These are phyloP conservation scores for Colletotrichum sp. DNA, from an alignment of 2,329 filamentous ascomycete genomes.

Conservation along the genomic window DNA sequence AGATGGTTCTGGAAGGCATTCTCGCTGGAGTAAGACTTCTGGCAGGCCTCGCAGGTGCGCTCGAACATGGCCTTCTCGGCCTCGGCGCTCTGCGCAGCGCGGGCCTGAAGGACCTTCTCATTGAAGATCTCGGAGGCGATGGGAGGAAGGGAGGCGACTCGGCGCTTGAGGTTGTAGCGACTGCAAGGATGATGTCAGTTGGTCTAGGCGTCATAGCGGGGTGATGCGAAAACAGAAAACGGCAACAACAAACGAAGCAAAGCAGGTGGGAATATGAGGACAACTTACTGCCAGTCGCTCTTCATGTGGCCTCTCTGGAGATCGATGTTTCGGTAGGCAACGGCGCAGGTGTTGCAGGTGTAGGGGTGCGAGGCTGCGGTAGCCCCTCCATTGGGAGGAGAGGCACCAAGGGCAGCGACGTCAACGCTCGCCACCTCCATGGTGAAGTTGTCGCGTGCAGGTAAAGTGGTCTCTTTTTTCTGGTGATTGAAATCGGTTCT, in stretches of 20 bases:
- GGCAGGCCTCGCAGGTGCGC: conserved; percentile 79
- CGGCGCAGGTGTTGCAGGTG: conserved; percentile 97
- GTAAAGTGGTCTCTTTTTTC: neutral
- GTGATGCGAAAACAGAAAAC: neutral
- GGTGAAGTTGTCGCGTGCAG: conserved; percentile 20
- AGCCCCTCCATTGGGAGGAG: conserved; percentile 31
- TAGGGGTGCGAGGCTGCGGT: conserved; percentile 75
- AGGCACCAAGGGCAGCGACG: conserved; percentile 19
- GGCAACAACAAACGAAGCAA: neutral
- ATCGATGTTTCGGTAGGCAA: conserved; percentile 93
- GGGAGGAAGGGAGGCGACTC: conserved; percentile 87
- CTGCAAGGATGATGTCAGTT: conserved; percentile 45
- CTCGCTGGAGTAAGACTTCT: conserved; percentile 94
- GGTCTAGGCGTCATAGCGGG: neutral
- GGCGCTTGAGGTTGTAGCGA: conserved; percentile 95
- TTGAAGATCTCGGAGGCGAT: conserved; percentile 92
- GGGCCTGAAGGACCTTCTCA: conserved; percentile 92
- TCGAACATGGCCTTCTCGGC: conserved; percentile 90
- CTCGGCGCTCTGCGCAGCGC: conserved; percentile 82
- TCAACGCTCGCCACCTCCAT: conserved; percentile 50
- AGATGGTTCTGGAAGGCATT: conserved; percentile 95
- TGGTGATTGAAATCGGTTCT: neutral
- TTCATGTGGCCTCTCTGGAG: conserved; percentile 96
- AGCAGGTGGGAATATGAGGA: neutral
- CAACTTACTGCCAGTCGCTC: conserved; percentile 93